phyloP scores from a whole-genome alignment of 306 rosid species.

The Acmispon strigosus region DNA sequence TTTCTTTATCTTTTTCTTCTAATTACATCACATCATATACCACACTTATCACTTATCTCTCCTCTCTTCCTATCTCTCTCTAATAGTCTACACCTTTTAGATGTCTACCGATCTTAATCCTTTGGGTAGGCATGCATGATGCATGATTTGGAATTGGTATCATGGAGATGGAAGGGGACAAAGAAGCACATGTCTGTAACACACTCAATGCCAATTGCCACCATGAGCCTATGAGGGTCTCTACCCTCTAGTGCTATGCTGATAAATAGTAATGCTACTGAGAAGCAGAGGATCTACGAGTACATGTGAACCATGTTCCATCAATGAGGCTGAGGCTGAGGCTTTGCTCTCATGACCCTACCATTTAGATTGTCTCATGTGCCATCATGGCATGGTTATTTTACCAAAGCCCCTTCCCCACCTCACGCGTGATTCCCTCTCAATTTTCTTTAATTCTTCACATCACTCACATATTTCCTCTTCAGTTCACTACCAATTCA shows the following conservation, averaged over 20 bases:
- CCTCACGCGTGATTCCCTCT: constrained; percentile 47
- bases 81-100: too few relatives aligned
- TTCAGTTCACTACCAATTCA: neutral
- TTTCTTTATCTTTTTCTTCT: too few relatives aligned
- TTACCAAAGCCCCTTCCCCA: constrained; percentile 9
- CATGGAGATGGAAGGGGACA: neutral
- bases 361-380: constrained; percentile 19
- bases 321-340: neutral
- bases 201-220: constrained; percentile 8
- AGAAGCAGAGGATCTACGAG: neutral
- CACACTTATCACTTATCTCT: too few relatives aligned
- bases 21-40: too few relatives aligned
- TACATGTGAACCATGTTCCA: neutral
- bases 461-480: neutral
- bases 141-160: constrained; percentile 6
- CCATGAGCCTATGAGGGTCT: neutral
- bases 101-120: too few relatives aligned
- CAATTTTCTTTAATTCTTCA: constrained; percentile 16
- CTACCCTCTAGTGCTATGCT: too few relatives aligned
- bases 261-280: neutral
- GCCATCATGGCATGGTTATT: constrained; percentile 19
- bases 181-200: constrained; percentile 14
- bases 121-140: too few relatives aligned
- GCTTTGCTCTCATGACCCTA: constrained; percentile 25
- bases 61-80: too few relatives aligned